phyloP scores from a whole-genome alignment of 345 rosid genomes.

The Gossypium anomalum region DNA sequence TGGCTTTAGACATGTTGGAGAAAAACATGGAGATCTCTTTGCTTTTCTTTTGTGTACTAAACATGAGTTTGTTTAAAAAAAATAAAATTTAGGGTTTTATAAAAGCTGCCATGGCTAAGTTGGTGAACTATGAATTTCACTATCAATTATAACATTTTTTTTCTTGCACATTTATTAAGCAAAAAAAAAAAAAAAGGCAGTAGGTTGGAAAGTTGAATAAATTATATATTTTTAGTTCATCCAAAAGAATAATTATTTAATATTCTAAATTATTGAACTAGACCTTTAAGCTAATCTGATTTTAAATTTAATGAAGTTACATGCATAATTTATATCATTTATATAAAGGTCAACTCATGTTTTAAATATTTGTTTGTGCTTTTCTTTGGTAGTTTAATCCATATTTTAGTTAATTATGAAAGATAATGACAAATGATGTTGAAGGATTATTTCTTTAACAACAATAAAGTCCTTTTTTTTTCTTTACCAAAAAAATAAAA shows the following conservation, averaged over 20 bases:
- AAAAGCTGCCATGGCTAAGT: constrained; percentile 30
- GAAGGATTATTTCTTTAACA: not conserved
- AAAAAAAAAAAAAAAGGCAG: not conserved
- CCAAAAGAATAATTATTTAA: not conserved
- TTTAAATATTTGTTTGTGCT: not conserved
- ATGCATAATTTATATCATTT: not conserved
- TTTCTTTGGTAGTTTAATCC: not conserved
- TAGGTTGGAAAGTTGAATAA: constrained; percentile 24
- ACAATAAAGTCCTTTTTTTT: not conserved
- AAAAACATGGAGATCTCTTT: not conserved
- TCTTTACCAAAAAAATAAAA: no score
- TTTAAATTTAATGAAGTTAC: not conserved
- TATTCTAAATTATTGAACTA: not conserved
- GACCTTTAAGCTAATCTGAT: not conserved
- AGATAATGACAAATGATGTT: not conserved
- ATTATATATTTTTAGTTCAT: not conserved
- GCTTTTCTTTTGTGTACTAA: constrained; percentile 3
- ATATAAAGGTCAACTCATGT: not conserved
- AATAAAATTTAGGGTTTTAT: constrained; percentile 15
- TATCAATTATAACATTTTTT: not conserved
- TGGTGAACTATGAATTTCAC: constrained; percentile 68
- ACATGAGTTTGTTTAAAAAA: constrained; percentile 10
- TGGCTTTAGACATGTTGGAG: constrained; percentile 36
- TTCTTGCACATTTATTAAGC: constrained; percentile 22
- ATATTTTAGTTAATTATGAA: not conserved